Evolutionary conservation across 2,329 filamentous ascomycete species (phyloP).

Genomic region (Alternaria consortialis): DNA sequence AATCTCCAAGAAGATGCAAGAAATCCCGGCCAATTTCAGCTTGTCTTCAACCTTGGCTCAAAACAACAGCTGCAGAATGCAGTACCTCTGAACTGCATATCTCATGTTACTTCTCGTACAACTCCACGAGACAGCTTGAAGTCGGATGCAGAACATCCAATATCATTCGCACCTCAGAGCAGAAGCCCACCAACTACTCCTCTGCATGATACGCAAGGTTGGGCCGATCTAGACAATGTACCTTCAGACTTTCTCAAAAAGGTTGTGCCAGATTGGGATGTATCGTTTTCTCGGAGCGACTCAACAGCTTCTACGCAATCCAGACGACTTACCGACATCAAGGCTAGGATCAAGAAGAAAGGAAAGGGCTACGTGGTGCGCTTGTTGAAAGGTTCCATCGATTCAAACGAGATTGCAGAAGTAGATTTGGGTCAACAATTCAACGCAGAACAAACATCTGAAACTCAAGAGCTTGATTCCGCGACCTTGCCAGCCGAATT

Average conservation of each 20-base stretch:
- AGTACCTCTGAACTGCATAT: conserved; percentile 12
- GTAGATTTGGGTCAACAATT: conserved; percentile 32
- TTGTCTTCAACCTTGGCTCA: conserved; percentile 41
- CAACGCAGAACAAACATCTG: not conserved
- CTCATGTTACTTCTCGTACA: conserved; percentile 22
- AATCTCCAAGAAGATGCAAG: conserved; percentile 43
- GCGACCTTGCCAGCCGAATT: conserved; percentile 26
- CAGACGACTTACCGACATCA: conserved; percentile 41
- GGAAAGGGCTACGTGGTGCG: conserved; percentile 46
- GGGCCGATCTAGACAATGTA: conserved; percentile 41
- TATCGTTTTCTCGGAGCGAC: conserved; percentile 38
- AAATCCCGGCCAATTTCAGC: conserved; percentile 43
- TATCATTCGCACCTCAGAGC: conserved; percentile 31
- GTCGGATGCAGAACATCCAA: conserved; percentile 24
- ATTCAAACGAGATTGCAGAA: conserved; percentile 39
- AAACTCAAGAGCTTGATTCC: conserved; percentile 33
- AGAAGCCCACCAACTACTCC: conserved; percentile 39
- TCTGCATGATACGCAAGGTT: conserved; percentile 36
- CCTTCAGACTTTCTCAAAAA: conserved; percentile 41
- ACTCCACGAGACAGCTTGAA: conserved; percentile 27
- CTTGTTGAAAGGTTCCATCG: conserved; percentile 38
- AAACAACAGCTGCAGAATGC: conserved; percentile 18
- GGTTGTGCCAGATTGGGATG: conserved; percentile 43
- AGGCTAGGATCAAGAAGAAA: conserved; percentile 45
- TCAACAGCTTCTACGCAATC: conserved; percentile 38